phyloP scores from a whole-genome alignment of 371 early-diverging fungal species.

The Actinomortierella wolfii region DNA sequence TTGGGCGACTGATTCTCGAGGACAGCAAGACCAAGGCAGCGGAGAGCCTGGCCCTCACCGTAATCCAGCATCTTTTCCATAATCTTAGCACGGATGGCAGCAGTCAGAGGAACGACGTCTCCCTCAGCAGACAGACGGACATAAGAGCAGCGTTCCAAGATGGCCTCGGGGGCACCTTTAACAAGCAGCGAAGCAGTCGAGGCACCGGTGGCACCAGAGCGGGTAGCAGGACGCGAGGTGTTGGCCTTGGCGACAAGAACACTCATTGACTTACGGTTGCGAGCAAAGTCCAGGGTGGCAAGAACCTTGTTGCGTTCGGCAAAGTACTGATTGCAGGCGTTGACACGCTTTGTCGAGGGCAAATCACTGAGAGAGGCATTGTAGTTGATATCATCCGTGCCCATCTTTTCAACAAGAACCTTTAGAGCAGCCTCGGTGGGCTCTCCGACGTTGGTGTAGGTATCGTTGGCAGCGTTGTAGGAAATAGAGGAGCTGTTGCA shows the following conservation, averaged over 20 bases:
- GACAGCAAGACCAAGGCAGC: slow-evolving; percentile 89
- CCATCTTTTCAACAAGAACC: slow-evolving; percentile 92
- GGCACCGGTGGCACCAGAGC: slow-evolving; percentile 40
- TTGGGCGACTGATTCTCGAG: slow-evolving; percentile 64
- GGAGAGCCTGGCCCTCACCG: slow-evolving; percentile 78
- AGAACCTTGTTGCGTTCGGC: slow-evolving; percentile 19
- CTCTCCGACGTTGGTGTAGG: slow-evolving; percentile 86
- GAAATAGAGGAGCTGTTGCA: slow-evolving; percentile 92
- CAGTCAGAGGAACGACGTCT: slow-evolving; percentile 71
- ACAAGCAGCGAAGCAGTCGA: slow-evolving; percentile 62
- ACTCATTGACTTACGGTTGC: slow-evolving; percentile 97
- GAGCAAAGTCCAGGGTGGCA: slow-evolving; percentile 91
- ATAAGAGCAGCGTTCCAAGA: slow-evolving; percentile 85
- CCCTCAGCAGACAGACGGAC: slow-evolving; percentile 57
- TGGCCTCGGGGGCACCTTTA: slow-evolving; percentile 95
- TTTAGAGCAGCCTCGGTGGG: slow-evolving; percentile 99
- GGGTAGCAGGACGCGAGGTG: slow-evolving; percentile 27
- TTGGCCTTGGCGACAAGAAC: slow-evolving; percentile 67
- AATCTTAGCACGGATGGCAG: slow-evolving; percentile 64
- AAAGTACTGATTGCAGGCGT: slow-evolving; percentile 48
- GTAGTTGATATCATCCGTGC: slow-evolving; percentile 67
- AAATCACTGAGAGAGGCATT: slow-evolving; percentile 62
- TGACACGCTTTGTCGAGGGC: slow-evolving; percentile 60
- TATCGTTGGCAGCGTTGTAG: slow-evolving; percentile 65
- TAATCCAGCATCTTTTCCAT: slow-evolving; percentile 75